phyloP scores from a whole-genome alignment of 2,329 filamentous ascomycete genomes.

The Bimuria novae-zelandiae region DNA sequence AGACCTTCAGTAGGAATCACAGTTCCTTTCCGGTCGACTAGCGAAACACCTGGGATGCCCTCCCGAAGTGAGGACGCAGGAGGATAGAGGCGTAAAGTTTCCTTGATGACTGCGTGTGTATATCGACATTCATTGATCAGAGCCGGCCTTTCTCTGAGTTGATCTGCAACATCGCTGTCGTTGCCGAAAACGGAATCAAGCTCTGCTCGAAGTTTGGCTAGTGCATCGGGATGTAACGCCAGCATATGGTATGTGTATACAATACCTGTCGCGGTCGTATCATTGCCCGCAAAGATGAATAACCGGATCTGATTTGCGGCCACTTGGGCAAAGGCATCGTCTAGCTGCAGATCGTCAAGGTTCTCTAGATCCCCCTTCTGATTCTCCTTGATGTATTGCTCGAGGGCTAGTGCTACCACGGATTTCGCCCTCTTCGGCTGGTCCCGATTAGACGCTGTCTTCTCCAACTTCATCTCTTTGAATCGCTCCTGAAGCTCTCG shows the following conservation, averaged over 20 bases:
- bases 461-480: conserved; percentile 1
- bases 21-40: neutral
- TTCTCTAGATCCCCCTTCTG: neutral
- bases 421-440: conserved; percentile 4
- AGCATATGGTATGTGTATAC: conserved; percentile 29
- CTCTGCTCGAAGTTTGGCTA: conserved; percentile 26
- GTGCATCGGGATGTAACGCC: conserved; percentile 20
- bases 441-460: neutral
- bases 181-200: conserved; percentile 32
- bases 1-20: conserved; percentile 9
- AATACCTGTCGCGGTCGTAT: conserved; percentile 33
- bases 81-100: conserved; percentile 33
- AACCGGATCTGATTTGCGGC: conserved; percentile 31
- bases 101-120: conserved; percentile 33
- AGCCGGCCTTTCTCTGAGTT: conserved; percentile 21
- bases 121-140: conserved; percentile 29
- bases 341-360: conserved; percentile 10
- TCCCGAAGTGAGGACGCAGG: conserved; percentile 30
- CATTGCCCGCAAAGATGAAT: conserved; percentile 38
- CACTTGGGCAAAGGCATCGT: conserved; percentile 19
- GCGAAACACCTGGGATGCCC: neutral
- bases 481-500: conserved; percentile 13
- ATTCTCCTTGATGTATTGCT: conserved; percentile 7
- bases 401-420: conserved; percentile 12
- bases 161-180: neutral